Evolutionary conservation across 176 grass and related monocot genomes (phyloP).

Genomic region (Triticum turgidum): DNA sequence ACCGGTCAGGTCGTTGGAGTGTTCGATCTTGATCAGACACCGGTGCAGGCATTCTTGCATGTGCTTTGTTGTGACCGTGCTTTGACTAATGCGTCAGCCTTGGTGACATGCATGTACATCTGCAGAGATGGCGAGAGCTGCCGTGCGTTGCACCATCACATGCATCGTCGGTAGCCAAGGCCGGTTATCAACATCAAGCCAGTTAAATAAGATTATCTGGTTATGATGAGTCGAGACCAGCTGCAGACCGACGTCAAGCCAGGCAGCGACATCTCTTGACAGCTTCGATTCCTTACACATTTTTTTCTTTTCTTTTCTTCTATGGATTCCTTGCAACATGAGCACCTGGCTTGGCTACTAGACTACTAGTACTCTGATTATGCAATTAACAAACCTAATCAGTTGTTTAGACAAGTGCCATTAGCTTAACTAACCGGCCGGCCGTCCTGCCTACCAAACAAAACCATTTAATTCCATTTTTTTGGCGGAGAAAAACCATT

Average conservation of each 20-base stretch:
- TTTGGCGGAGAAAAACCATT: no score
- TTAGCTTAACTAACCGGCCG: background rate
- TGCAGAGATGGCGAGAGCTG: background rate
- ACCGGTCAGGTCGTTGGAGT: background rate
- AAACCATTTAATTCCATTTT: background rate
- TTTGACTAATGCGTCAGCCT: constrained; percentile 18
- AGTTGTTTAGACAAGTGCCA: background rate
- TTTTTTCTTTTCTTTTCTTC: no score
- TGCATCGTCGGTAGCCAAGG: background rate
- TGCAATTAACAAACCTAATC: background rate
- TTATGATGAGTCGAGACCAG: background rate
- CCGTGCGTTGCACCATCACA: background rate
- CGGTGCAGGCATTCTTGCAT: background rate
- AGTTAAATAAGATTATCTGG: no score
- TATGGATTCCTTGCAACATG: background rate
- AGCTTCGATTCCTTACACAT: background rate
- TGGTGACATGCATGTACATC: background rate
- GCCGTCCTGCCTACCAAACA: background rate
- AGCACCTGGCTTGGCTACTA: background rate
- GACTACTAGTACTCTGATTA: background rate
- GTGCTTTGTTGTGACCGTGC: background rate
- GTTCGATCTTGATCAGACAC: background rate
- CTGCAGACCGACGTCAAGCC: constrained; percentile 27
- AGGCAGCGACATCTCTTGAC: constrained; percentile 16
- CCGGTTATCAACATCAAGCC: background rate